Percentiles rank a stretch among this genome's conserved stretches.
Conservation (phyloP, 805 yeast genomes). For the Torulaspora franciscae region DNA sequence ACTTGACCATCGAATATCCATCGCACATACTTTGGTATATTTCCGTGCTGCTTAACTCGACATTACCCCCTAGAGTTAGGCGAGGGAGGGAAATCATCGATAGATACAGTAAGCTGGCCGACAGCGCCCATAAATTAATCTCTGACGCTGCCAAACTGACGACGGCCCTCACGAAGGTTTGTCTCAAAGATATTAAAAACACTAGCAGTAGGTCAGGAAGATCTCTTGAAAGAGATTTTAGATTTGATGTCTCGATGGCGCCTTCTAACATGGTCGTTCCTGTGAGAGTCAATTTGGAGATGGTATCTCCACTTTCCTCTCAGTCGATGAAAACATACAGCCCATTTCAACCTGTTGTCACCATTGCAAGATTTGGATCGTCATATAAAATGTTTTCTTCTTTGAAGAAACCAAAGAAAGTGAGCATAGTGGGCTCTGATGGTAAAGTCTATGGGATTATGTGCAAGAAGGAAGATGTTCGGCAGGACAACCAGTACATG, state of each 20-base stretch:
- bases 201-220: constrained; percentile 27
- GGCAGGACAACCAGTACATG: constrained; percentile 93
- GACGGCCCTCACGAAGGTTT: constrained; percentile 24
- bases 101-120: constrained; percentile 20
- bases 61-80: constrained; percentile 41
- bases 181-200: constrained; percentile 26
- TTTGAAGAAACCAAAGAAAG: constrained; percentile 78
- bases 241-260: constrained; percentile 39
- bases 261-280: constrained; percentile 67
- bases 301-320: constrained; percentile 52
- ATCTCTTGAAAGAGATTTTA: constrained; percentile 39
- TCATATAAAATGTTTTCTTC: constrained; percentile 70
- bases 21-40: constrained; percentile 73
- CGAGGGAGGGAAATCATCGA: constrained; percentile 46
- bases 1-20: constrained; percentile 63
- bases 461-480: constrained; percentile 85
- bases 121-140: constrained; percentile 17
- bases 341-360: constrained; percentile 47
- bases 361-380: constrained; percentile 61
- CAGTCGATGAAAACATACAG: constrained; percentile 39
- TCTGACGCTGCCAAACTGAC: constrained; percentile 25
- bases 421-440: constrained; percentile 72
- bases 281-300: constrained; percentile 61
- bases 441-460: constrained; percentile 68
- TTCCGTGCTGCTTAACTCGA: constrained; percentile 62